These are phyloP conservation scores for Puccinia coronata DNA, from an alignment of 1,284 basidiomycete genomes.

Conservation along the genomic window DNA sequence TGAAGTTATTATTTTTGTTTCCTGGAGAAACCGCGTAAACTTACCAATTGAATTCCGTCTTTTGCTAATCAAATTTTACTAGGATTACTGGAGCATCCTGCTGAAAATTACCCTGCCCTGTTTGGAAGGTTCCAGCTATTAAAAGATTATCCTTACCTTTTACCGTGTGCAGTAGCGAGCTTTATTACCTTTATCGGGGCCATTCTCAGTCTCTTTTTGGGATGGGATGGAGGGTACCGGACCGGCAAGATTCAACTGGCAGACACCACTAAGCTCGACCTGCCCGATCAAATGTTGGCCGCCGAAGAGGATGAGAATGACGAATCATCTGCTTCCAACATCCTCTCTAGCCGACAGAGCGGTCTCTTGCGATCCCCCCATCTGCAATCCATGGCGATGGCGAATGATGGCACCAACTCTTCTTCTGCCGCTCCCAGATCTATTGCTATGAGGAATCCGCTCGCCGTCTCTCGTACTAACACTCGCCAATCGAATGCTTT, in stretches of 20 bases:
- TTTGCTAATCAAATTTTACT: conserved; percentile 49
- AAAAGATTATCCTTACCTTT: conserved; percentile 80
- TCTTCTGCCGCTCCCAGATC: conserved; percentile 4
- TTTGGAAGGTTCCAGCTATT: conserved; percentile 69
- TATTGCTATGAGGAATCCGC: conserved; percentile 9
- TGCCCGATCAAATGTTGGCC: conserved; percentile 65
- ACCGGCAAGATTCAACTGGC: conserved; percentile 77
- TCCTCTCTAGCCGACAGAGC: conserved; percentile 3
- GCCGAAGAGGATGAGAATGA: conserved; percentile 53
- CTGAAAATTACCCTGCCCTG: conserved; percentile 75
- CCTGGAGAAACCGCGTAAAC: neutral
- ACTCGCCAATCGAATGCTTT: conserved; percentile 50
- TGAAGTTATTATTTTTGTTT: neutral
- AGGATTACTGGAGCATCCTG: conserved; percentile 70
- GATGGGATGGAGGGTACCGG: conserved; percentile 82
- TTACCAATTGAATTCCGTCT: conserved; percentile 70
- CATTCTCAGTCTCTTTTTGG: conserved; percentile 81
- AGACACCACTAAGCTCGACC: conserved; percentile 51
- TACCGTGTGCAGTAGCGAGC: conserved; percentile 73
- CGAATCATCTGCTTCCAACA: neutral
- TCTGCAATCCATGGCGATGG: conserved; percentile 51
- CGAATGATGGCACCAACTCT: conserved; percentile 2
- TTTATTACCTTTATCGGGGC: conserved; percentile 66
- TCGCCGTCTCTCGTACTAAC: conserved; percentile 31
- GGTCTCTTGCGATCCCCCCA: conserved; percentile 55